Conservation (phyloP, 192 early-diverging fungal genomes). For the Gamsiella multidivaricata region DNA sequence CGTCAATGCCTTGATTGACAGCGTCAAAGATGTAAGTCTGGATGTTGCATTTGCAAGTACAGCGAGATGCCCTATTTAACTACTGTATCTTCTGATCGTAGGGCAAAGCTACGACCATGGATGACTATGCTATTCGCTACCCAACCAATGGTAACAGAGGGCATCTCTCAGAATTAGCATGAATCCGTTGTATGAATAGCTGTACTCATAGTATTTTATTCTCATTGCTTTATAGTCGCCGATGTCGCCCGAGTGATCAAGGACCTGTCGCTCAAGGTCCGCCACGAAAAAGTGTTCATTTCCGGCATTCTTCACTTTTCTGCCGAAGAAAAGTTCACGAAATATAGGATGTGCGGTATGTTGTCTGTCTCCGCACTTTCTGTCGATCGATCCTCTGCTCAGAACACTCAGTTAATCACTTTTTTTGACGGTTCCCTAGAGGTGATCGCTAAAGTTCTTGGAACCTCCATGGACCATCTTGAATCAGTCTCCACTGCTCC, state of each 20-base stretch:
- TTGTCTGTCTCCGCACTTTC: too few relatives aligned
- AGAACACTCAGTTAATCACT: too few relatives aligned
- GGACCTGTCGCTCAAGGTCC: conserved; percentile 63
- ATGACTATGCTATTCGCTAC: conserved; percentile 76
- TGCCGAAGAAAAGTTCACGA: conserved; percentile 68
- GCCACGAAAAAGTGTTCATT: conserved; percentile 52
- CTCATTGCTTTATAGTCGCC: conserved; percentile 52
- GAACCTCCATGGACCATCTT: conserved; percentile 63
- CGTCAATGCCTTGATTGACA: conserved; percentile 77
- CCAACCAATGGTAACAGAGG: conserved; percentile 88
- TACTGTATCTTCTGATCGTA: conserved; percentile 17
- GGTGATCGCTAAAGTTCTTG: conserved; percentile 60
- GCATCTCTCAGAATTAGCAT: too few relatives aligned
- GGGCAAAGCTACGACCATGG: conserved; percentile 70
- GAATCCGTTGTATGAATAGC: too few relatives aligned
- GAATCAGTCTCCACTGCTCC: conserved; percentile 46
- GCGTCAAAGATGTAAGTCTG: conserved; percentile 60
- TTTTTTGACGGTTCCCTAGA: conserved; percentile 26
- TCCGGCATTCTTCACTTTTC: conserved; percentile 73
- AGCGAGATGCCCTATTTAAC: neutral
- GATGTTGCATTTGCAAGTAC: neutral
- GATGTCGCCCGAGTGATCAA: conserved; percentile 78
- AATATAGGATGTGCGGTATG: conserved; percentile 78
- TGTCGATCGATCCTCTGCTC: too few relatives aligned
- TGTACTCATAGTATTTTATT: neutral